Base-by-base conservation (phyloP, 2,329 filamentous ascomycete genomes). In the Stylonectria norvegica region DNA sequence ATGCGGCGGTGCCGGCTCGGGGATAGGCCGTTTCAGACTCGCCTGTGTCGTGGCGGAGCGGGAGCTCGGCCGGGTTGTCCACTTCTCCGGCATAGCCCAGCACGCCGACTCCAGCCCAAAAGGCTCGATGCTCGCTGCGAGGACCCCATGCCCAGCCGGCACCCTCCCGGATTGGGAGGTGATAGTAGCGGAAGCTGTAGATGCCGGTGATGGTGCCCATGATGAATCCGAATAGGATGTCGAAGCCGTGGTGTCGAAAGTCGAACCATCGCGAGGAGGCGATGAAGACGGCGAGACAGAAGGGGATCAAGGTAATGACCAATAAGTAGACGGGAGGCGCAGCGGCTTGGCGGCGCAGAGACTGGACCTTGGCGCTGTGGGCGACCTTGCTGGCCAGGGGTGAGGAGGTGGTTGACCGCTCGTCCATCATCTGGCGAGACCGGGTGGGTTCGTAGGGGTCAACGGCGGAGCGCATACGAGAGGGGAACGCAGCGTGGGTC, bases 111-210 rank as follows among this genome's bases (percentile, higher is more conserved):
- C 85, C 86, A 14, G 86, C 81, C 71, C 85, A 89, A 62, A 90
- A 95, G 0, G 88, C 86, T 46, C 87, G 75, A 38, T 83, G 75
- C 30, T 72, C 70, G 55, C 78, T 86, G 36, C 90, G 75, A 0
- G 89, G 83, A 3, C 85, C 89, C 90, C 89, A 95, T 0, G 87
- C 81, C 89, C 89, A 95, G 11, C 90, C 90, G 2, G 84, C 85
- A 5, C 89, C 89, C n/a, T 59, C 57, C 16, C 52, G 57, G 47
- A 95, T 81, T 1, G 89, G 88, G 8, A 93, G 68, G 59, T 96
- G 89, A 60, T 95, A 96, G 69, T 84, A 88, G 17, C 86, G 75
- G 69, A 95, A 95, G 3, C 83, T 78, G 52, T 91, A 81, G 60
- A 83, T 82, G 15, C 86, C 78, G 25, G 78, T 78, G 31, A 81